Evolutionary conservation across 2,329 filamentous ascomycete species (phyloP), one percentile per base, ranked within the genome.

Genomic region (Aspergillus felis): DNA sequence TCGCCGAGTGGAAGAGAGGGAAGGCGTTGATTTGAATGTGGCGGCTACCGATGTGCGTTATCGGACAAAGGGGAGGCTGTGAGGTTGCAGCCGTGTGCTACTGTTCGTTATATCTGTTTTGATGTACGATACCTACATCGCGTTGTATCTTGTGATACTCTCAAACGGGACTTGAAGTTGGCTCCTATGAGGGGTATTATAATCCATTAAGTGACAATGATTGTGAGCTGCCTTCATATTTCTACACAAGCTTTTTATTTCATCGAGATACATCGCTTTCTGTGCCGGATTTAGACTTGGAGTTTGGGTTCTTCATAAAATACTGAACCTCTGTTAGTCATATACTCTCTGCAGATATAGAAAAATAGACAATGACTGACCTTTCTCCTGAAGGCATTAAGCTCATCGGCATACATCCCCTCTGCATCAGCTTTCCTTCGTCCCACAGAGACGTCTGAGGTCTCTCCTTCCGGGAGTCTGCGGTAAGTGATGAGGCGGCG

Each of bases 401-500:
- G 69, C 42, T 89, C 86, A 74, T 89, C 82, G 1, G 87, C 88
- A 24, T 74, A 83, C 9, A 75, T 73, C 2, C 81, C 83, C 28
- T 65, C 62, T 4, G 65, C 60, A 38, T 73, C 69, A 27, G 58
- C 61, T 49, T 66, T 71, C 52, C 59, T 65, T 81, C 77, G 10
- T 70, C 63, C 64, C 44, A 59, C 58, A 3, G 67, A 63, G 12
- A 61, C 57, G 38, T 71, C 67, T 7, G 72, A 72, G n/a, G 69
- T 51, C 47, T 77, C 66, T n/a, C 72, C 77, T 64, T 91, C 86
- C 0, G 83, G 81, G 22, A 90, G 77, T 53, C 92, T 84, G 48
- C 86, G 82, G 73, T 97, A 97, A 0, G 92, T 96, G 53, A 97
- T 88, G 38, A 99, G 80, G 63, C 91, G 84, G 58, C 94, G 84